A percentile compares a stretch with the other conserved stretches of the same genome.
Conservation (phyloP, 306 rosid genomes). For the Rosa persica region DNA sequence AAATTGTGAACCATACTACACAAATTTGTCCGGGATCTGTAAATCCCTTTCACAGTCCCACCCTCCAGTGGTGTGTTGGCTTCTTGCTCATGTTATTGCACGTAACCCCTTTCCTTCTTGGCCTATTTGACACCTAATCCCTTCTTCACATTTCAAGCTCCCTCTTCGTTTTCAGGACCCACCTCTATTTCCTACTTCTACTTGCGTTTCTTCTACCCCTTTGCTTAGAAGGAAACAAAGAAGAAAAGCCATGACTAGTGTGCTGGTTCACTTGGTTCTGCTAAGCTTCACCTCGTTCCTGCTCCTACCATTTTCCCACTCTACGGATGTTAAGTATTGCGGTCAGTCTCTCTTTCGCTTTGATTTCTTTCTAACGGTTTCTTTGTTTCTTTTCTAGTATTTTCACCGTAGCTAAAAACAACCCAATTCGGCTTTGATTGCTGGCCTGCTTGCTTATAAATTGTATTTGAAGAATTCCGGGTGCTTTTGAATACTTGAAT, state of each 20-base stretch:
- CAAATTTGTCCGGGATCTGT: too few relatives aligned
- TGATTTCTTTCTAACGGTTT: neutral
- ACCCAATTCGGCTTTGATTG: neutral
- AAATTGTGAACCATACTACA: neutral
- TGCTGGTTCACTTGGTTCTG: constrained; percentile 30
- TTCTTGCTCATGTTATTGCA: neutral
- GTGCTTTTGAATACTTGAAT: too few relatives aligned
- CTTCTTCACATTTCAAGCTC: neutral
- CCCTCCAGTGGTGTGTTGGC: too few relatives aligned
- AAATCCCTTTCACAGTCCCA: too few relatives aligned
- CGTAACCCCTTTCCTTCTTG: neutral
- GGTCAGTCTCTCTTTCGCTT: constrained; percentile 37
- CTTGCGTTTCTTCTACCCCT: neutral
- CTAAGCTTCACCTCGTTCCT: constrained; percentile 38
- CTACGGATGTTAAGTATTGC: constrained; percentile 55
- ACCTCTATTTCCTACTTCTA: neutral
- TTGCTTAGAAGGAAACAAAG: too few relatives aligned
- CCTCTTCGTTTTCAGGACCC: neutral
- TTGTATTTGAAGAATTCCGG: neutral
- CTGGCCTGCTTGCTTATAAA: constrained; percentile 10
- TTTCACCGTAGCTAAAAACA: neutral
- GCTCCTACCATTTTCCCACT: constrained; percentile 38
- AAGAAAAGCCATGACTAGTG: constrained; percentile 38
- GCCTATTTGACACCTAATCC: neutral
- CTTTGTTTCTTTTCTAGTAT: neutral